phyloP scores from a whole-genome alignment of 2,329 filamentous ascomycete species.

The Cladosporium sp. region DNA sequence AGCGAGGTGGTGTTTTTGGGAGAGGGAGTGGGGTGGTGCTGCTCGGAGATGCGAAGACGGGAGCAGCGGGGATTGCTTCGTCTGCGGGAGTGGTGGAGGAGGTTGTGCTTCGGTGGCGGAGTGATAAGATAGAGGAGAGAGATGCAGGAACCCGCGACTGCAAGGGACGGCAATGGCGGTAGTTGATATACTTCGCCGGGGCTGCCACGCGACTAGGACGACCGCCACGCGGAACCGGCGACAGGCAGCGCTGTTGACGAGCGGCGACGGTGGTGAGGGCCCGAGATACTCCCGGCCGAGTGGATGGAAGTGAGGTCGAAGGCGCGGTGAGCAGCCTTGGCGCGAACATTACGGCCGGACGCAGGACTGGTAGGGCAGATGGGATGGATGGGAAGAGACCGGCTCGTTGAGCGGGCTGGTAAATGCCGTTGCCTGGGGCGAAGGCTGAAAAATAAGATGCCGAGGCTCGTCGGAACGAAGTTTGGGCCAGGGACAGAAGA shows the following conservation, averaged over 20 bases:
- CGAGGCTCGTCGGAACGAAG: constrained; percentile 2
- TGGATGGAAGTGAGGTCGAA: constrained; percentile 11
- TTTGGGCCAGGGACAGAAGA: neutral
- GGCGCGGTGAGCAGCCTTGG: constrained; percentile 7
- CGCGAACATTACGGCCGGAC: constrained; percentile 11
- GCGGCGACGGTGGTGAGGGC: neutral
- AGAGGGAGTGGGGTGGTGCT: constrained; percentile 1
- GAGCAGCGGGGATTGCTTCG: neutral
- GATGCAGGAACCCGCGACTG: neutral
- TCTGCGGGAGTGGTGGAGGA: neutral
- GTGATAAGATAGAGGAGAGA: constrained; percentile 6
- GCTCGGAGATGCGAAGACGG: constrained; percentile 2
- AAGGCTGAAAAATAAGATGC: neutral
- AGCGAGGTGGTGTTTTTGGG: neutral
- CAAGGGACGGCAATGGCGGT: neutral
- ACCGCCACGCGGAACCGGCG: constrained; percentile 3
- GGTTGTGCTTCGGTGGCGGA: constrained; percentile 4
- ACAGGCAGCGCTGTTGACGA: neutral
- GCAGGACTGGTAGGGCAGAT: neutral
- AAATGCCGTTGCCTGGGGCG: neutral
- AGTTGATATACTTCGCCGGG: constrained; percentile 4
- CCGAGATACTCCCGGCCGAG: constrained; percentile 1
- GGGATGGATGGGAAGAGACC: constrained; percentile 3
- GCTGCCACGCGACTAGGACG: constrained; percentile 1
- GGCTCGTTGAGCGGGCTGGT: neutral